Conservation (phyloP, 2,329 filamentous ascomycete genomes). For the Pyricularia sp. region DNA sequence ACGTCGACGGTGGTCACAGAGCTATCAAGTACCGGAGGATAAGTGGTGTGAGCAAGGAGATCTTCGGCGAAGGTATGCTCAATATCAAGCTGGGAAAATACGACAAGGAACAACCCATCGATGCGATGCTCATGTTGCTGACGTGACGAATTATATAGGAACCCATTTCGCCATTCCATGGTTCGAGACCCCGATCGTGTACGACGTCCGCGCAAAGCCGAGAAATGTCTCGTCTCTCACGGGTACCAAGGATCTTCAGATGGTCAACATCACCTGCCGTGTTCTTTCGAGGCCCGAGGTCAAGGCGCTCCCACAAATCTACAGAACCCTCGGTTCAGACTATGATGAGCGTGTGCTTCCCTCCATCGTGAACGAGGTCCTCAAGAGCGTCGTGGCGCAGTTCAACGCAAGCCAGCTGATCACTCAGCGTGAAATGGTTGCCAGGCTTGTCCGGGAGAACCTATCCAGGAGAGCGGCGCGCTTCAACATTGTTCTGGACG, state of each 20-base stretch:
- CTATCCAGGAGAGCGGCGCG: conserved; percentile 78
- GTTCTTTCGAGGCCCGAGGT: conserved; percentile 86
- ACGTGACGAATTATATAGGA: conserved; percentile 36
- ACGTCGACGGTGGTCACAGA: conserved; percentile 94
- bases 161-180: conserved; percentile 91
- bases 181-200: conserved; percentile 93
- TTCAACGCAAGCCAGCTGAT: conserved; percentile 98
- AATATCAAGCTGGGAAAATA: neutral
- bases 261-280: conserved; percentile 99
- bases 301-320: conserved; percentile 86
- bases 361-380: conserved; percentile 95
- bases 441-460: conserved; percentile 82
- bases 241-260: conserved; percentile 97
- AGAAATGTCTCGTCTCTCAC: conserved; percentile 94
- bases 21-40: conserved; percentile 96
- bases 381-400: conserved; percentile 97
- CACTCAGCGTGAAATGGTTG: conserved; percentile 96
- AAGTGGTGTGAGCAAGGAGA: conserved; percentile 88
- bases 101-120: neutral
- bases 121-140: neutral
- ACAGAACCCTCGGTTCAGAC: conserved; percentile 85
- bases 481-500: conserved; percentile 95
- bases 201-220: conserved; percentile 96
- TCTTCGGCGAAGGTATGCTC: conserved; percentile 75
- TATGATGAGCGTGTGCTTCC: conserved; percentile 95